phyloP scores from a whole-genome alignment of 2,329 filamentous ascomycete genomes.

The Trichophyton schoenleinii region DNA sequence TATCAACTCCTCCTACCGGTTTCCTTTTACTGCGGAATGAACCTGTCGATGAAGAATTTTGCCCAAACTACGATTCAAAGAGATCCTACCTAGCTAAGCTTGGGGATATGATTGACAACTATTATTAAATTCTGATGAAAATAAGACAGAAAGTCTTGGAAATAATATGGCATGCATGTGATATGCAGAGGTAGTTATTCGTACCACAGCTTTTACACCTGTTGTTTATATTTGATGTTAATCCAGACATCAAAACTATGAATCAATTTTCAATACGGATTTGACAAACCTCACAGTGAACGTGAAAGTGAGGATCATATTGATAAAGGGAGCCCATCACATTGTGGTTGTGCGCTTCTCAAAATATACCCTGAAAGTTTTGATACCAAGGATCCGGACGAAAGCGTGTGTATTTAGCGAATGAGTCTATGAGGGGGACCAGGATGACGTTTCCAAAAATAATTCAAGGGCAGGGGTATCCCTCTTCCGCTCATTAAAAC shows the following conservation, averaged over 20 bases:
- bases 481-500: constrained; percentile 18
- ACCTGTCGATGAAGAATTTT: constrained; percentile 9
- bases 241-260: constrained; percentile 1
- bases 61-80: constrained; percentile 6
- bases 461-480: constrained; percentile 15
- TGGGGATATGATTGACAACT: constrained; percentile 8
- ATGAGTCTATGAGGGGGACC: constrained; percentile 25
- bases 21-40: neutral
- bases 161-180: constrained; percentile 11
- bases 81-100: constrained; percentile 8
- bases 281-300: neutral
- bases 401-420: constrained; percentile 22
- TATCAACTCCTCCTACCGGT: neutral
- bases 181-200: constrained; percentile 7
- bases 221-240: neutral
- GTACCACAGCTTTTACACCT: neutral
- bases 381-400: constrained; percentile 12
- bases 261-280: neutral
- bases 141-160: constrained; percentile 10
- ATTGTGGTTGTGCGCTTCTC: constrained; percentile 18
- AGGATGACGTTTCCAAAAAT: constrained; percentile 19
- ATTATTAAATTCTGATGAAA: constrained; percentile 10
- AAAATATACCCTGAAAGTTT: constrained; percentile 21
- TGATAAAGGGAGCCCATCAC: constrained; percentile 15
- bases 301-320: constrained; percentile 18